These are phyloP conservation scores for Begonia fuchsioides DNA, from an alignment of 306 rosid genomes.

Conservation along the genomic window DNA sequence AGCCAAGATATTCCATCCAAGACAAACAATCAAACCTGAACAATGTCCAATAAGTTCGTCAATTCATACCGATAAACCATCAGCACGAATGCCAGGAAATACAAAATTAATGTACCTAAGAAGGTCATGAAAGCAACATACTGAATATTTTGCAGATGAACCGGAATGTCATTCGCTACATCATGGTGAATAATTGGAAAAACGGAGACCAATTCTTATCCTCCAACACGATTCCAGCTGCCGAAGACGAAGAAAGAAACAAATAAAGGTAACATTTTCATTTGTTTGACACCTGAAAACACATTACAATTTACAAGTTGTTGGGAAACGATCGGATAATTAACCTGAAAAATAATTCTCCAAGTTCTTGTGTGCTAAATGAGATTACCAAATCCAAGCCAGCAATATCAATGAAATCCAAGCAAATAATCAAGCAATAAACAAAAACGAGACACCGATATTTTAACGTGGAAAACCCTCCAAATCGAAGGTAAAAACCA, in stretches of 20 bases:
- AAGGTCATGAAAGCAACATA: conserved; percentile 83
- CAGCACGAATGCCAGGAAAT: not conserved
- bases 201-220: conserved; percentile 96
- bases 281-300: no score
- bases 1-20: conserved; percentile 73
- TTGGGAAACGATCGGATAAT: no score
- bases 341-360: no score
- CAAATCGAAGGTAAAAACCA: no score
- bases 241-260: conserved; percentile 9
- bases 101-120: conserved; percentile 50
- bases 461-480: no score
- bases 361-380: no score
- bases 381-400: no score
- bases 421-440: no score
- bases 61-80: conserved; percentile 1
- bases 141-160: conserved; percentile 78
- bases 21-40: conserved; percentile 63
- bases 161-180: conserved; percentile 77
- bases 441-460: no score
- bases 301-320: no score
- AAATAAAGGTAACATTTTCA: no score
- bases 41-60: conserved; percentile 13
- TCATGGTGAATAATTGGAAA: conserved; percentile 87
- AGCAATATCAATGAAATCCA: no score
- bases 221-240: conserved; percentile 76